These are phyloP conservation scores for Chenopodium berlandieri DNA, from an alignment of 148 eudicot species.

Conservation along the genomic window DNA sequence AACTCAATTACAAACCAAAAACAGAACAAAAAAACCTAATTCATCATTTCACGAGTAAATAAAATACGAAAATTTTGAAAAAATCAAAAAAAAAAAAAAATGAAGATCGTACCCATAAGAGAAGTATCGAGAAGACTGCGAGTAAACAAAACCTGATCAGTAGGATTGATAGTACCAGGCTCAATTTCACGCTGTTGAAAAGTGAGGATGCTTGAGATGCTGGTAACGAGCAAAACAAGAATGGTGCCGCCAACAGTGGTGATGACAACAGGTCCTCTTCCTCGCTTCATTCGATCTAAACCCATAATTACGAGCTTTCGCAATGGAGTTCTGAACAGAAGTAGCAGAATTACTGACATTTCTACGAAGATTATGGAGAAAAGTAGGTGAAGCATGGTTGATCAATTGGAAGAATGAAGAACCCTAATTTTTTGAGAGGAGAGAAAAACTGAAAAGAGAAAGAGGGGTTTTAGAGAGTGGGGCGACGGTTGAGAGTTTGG, in stretches of 20 bases:
- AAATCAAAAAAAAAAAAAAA: background rate
- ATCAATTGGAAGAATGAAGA: no score
- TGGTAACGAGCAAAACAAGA: slow-evolving; percentile 31
- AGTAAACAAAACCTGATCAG: slow-evolving; percentile 38
- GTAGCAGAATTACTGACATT: slow-evolving; percentile 32
- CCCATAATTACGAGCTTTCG: slow-evolving; percentile 34
- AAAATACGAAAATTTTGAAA: no score
- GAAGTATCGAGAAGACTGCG: slow-evolving; percentile 39
- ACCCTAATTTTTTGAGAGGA: no score
- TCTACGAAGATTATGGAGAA: slow-evolving; percentile 34
- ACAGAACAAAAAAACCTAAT: background rate
- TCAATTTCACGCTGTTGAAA: slow-evolving; percentile 29
- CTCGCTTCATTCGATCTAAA: slow-evolving; percentile 40
- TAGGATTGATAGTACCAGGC: slow-evolving; percentile 36
- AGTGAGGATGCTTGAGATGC: slow-evolving; percentile 23
- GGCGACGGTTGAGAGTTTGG: no score
- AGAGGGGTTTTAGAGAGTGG: no score
- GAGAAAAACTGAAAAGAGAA: no score
- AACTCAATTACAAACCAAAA: background rate
- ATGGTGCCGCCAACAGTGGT: slow-evolving; percentile 36
- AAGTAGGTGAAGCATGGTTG: slow-evolving; percentile 37
- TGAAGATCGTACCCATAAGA: slow-evolving; percentile 35
- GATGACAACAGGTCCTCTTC: slow-evolving; percentile 36
- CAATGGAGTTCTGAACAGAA: slow-evolving; percentile 39
- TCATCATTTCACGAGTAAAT: background rate